Evolutionary conservation across 2,329 filamentous ascomycete genomes (phyloP).

Genomic region (Zarea fungicola): DNA sequence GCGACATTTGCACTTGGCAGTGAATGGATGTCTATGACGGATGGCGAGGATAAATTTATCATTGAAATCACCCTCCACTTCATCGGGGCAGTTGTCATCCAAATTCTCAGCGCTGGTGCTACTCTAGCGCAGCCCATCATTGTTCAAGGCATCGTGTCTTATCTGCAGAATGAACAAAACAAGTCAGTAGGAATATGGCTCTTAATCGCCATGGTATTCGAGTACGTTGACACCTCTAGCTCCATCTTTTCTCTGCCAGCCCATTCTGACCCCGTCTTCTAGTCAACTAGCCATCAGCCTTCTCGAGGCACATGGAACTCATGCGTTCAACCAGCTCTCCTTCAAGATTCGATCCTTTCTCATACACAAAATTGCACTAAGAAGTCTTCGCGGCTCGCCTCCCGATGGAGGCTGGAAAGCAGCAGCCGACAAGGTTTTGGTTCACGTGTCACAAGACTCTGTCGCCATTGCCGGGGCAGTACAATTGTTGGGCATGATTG

Average conservation of each 20-base stretch:
- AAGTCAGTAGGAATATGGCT: neutral
- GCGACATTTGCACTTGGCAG: neutral
- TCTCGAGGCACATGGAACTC: too few species aligned
- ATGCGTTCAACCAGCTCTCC: too few species aligned
- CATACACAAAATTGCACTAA: neutral
- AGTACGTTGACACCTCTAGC: neutral
- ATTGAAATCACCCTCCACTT: neutral
- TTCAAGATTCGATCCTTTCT: too few species aligned
- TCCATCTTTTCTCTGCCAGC: neutral
- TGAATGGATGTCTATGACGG: neutral
- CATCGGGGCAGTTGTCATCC: neutral
- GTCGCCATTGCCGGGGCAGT: neutral
- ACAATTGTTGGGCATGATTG: neutral
- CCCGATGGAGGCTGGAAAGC: neutral
- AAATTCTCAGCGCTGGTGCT: neutral
- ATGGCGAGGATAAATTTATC: neutral
- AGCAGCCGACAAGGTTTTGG: neutral
- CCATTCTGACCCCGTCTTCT: neutral
- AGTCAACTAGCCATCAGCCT: neutral
- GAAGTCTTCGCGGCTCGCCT: neutral
- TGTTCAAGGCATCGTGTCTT: neutral
- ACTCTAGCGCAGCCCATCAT: conserved; percentile 1
- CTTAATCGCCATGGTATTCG: conserved; percentile 1
- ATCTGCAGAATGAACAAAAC: neutral
- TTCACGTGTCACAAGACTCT: neutral